These are phyloP conservation scores for Lepiota brunneoincarnata DNA, from an alignment of 768 basidiomycete species.

Conservation along the genomic window DNA sequence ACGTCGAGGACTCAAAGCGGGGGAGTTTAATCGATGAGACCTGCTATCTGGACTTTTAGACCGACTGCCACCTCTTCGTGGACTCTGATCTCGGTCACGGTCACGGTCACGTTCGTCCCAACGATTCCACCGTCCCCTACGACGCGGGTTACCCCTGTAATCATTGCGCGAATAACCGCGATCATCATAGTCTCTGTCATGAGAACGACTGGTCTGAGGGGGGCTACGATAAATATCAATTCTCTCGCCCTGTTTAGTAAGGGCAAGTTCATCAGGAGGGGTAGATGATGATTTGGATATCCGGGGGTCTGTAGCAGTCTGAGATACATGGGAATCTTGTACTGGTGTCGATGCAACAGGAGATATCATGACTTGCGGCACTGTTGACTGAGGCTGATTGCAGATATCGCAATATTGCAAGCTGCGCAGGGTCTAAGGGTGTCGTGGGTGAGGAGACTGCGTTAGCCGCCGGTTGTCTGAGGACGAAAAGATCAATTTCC, in stretches of 20 bases:
- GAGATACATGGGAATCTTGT: slow-evolving; percentile 9
- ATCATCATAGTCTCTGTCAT: slow-evolving; percentile 50
- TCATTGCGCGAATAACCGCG: slow-evolving; percentile 50
- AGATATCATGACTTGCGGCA: slow-evolving; percentile 1
- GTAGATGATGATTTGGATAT: slow-evolving; percentile 20
- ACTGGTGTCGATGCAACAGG: slow-evolving; percentile 1
- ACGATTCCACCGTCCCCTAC: slow-evolving; percentile 45
- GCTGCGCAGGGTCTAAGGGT: slow-evolving; percentile 50
- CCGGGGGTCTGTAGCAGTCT: slow-evolving; percentile 9
- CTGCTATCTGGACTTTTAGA: slow-evolving; percentile 73
- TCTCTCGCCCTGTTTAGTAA: slow-evolving; percentile 15
- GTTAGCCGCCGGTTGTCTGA: slow-evolving; percentile 66
- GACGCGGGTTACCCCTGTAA: slow-evolving; percentile 51
- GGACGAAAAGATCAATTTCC: slow-evolving; percentile 2
- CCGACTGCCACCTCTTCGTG: slow-evolving; percentile 55
- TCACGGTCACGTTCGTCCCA: slow-evolving; percentile 64
- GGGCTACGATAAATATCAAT: slow-evolving; percentile 48
- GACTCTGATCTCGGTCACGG: slow-evolving; percentile 45
- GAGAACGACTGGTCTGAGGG: slow-evolving; percentile 39
- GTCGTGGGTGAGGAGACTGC: slow-evolving; percentile 29
- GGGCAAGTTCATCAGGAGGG: not conserved
- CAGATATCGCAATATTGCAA: slow-evolving; percentile 77
- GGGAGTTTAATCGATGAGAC: slow-evolving; percentile 48
- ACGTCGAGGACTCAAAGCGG: slow-evolving; percentile 57
- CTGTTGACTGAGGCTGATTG: slow-evolving; percentile 9